These are phyloP conservation scores for Pichia rugopelliculosa DNA, from an alignment of 805 yeast genomes.

Conservation along the genomic window DNA sequence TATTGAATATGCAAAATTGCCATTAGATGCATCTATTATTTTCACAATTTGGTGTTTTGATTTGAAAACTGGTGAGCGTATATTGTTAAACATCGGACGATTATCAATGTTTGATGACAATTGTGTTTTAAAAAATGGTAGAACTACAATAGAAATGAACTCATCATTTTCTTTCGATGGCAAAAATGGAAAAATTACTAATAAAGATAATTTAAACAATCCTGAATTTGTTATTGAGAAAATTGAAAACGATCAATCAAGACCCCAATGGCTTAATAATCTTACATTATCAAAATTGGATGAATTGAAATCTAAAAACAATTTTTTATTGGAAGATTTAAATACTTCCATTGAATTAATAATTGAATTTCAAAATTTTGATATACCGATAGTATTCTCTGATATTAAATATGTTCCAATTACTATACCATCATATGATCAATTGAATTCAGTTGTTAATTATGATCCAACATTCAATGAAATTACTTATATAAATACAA, in stretches of 20 bases:
- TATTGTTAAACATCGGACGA: conserved; percentile 58
- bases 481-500: conserved; percentile 19
- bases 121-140: conserved; percentile 60
- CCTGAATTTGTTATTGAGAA: not conserved
- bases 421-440: conserved; percentile 21
- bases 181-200: not conserved
- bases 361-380: conserved; percentile 58
- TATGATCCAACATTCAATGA: conserved; percentile 21
- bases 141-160: conserved; percentile 8
- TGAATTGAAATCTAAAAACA: conserved; percentile 22
- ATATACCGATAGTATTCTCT: conserved; percentile 63
- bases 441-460: conserved; percentile 12
- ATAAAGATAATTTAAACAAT: not conserved
- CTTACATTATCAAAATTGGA: conserved; percentile 43
- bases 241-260: conserved; percentile 20
- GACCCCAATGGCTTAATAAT: conserved; percentile 64
- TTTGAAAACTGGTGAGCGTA: conserved; percentile 36
- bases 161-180: not conserved
- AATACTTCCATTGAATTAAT: conserved; percentile 8
- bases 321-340: conserved; percentile 9
- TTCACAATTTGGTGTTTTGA: conserved; percentile 64
- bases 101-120: conserved; percentile 24
- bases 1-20: conserved; percentile 62
- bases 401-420: conserved; percentile 41
- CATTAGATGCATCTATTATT: conserved; percentile 50